phyloP scores from a whole-genome alignment of 352 stramenopile species.

The Phytophthora europaea region DNA sequence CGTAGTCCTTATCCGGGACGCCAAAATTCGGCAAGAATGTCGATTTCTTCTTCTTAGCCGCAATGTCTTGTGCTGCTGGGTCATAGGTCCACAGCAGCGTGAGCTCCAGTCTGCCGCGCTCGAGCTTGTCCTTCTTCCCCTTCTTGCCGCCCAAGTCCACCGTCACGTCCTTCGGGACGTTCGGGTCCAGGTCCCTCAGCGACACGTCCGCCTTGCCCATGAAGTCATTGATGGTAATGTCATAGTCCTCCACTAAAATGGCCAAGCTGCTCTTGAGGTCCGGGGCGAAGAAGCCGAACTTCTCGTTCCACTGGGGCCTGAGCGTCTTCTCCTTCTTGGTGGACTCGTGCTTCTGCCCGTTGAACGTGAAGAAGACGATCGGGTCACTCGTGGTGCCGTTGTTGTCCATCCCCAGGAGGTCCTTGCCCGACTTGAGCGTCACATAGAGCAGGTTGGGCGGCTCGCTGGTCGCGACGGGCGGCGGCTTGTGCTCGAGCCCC shows the following conservation, averaged over 20 bases:
- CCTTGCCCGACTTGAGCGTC: conserved; percentile 77
- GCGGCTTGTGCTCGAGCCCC: conserved; percentile 29
- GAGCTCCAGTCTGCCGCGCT: conserved; percentile 63
- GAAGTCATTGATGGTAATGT: conserved; percentile 85
- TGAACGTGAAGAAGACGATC: conserved; percentile 81
- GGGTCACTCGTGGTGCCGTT: conserved; percentile 89
- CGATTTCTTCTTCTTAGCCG: conserved; percentile 78
- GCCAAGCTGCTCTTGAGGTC: conserved; percentile 64
- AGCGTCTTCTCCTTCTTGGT: conserved; percentile 81
- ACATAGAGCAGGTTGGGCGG: conserved; percentile 79
- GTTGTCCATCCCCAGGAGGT: conserved; percentile 89
- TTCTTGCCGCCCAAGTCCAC: conserved; percentile 72
- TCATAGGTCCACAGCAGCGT: conserved; percentile 72
- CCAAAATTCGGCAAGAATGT: conserved; percentile 67
- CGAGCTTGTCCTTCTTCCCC: conserved; percentile 74
- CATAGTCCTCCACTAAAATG: conserved; percentile 77
- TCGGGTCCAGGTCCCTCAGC: conserved; percentile 57
- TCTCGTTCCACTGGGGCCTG: conserved; percentile 82
- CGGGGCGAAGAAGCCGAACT: conserved; percentile 76
- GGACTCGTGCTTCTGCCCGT: conserved; percentile 86
- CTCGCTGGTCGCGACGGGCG: conserved; percentile 27
- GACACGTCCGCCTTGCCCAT: conserved; percentile 77
- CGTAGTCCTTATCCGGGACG: conserved; percentile 75
- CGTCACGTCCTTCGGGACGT: conserved; percentile 66
- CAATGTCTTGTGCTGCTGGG: conserved; percentile 60